phyloP scores from a whole-genome alignment of 2,329 filamentous ascomycete species.

The Colletotrichum filicis region DNA sequence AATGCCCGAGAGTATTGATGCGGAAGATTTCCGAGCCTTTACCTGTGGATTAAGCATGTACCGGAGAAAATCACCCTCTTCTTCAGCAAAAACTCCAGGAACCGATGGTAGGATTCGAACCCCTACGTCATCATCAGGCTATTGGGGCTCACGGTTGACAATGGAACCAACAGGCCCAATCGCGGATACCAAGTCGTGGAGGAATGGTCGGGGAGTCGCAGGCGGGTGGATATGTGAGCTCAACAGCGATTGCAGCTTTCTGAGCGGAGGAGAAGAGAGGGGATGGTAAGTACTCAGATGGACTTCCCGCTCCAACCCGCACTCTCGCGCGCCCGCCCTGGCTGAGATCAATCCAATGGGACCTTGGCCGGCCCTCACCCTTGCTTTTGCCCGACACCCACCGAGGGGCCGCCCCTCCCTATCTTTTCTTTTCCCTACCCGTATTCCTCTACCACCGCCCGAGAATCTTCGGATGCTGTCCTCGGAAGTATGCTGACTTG shows the following conservation, averaged over 20 bases:
- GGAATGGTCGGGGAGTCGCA: conserved; percentile 68
- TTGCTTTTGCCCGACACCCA: conserved; percentile 4
- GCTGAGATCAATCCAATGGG: conserved; percentile 16
- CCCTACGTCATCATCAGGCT: conserved; percentile 29
- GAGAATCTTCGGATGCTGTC: not conserved
- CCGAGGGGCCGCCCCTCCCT: not conserved
- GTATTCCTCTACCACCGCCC: not conserved
- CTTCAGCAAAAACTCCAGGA: conserved; percentile 9
- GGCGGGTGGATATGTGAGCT: conserved; percentile 84
- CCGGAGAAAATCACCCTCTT: conserved; percentile 42
- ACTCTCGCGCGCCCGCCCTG: not conserved
- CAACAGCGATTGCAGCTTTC: conserved; percentile 88
- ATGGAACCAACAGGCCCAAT: conserved; percentile 31
- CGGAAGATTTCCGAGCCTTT: conserved; percentile 86
- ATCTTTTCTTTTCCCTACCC: conserved; percentile 9
- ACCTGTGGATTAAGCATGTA: conserved; percentile 84
- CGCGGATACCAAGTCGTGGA: conserved; percentile 59
- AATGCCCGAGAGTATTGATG: conserved; percentile 76
- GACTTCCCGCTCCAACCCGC: conserved; percentile 22
- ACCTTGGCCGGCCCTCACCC: conserved; percentile 9
- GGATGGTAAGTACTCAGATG: conserved; percentile 74
- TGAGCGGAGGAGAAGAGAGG: conserved; percentile 83
- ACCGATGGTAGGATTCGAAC: conserved; percentile 24
- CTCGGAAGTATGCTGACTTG: conserved; percentile 26
- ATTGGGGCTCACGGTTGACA: conserved; percentile 5